phyloP scores from a whole-genome alignment of 2,329 filamentous ascomycete genomes.

The Neurospora sp. region DNA sequence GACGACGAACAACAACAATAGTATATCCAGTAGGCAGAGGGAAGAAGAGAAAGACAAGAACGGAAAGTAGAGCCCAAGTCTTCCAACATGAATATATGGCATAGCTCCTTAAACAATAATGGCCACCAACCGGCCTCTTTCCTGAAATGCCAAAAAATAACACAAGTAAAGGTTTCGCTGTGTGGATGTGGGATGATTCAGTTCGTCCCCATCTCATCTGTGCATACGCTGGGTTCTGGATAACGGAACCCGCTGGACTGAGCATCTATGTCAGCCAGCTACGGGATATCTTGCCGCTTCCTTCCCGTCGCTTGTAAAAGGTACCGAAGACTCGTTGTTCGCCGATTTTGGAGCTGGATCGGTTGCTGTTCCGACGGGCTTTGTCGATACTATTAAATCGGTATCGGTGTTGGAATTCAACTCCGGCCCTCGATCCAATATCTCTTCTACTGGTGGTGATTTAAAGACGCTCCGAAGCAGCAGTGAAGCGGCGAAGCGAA shows the following conservation, averaged over 20 bases:
- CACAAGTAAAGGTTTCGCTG: not conserved
- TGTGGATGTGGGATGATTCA: not conserved
- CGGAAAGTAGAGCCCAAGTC: not conserved
- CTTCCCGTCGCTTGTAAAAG: not conserved
- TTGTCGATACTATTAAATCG: not conserved
- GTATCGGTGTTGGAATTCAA: not conserved
- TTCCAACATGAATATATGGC: not conserved
- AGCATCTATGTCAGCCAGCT: no score
- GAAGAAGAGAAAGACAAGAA: not conserved
- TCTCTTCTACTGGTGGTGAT: not conserved
- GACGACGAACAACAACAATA: not conserved
- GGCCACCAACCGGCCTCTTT: not conserved
- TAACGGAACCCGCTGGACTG: no score
- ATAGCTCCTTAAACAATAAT: not conserved
- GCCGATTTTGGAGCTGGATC: not conserved
- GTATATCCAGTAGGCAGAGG: not conserved
- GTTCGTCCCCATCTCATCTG: not conserved
- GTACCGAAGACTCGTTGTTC: not conserved
- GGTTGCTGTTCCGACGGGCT: not conserved
- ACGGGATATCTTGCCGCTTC: no score
- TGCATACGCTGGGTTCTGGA: not conserved
- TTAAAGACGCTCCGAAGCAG: not conserved
- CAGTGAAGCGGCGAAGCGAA: not conserved
- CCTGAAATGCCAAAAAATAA: not conserved
- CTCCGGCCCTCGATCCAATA: not conserved